A percentile compares a stretch with the other conserved stretches of the same genome.
These are phyloP conservation scores for Botrytis hyacinthi DNA, from an alignment of 2,329 filamentous ascomycete genomes.

Conservation along the genomic window DNA sequence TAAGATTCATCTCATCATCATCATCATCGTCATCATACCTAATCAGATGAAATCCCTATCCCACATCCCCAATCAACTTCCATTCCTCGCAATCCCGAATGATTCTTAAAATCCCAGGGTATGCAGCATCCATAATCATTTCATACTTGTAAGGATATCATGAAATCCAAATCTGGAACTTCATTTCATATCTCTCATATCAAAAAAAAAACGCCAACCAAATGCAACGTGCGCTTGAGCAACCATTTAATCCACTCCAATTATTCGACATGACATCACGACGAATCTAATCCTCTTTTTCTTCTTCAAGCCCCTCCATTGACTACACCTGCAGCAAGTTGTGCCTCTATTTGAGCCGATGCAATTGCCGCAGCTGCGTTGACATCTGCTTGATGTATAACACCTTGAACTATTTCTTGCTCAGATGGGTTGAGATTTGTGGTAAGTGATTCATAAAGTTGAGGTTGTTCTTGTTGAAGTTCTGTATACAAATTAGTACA, in stretches of 20 bases:
- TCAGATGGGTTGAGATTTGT: conserved; percentile 77
- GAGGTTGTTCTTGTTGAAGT: conserved; percentile 86
- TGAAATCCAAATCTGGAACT: conserved; percentile 17
- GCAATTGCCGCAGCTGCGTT: conserved; percentile 28
- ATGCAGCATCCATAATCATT: conserved; percentile 20
- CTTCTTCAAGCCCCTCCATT: conserved; percentile 34
- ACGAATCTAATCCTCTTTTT: conserved; percentile 13
- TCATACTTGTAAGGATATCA: background rate
- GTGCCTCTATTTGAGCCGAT: conserved; percentile 27
- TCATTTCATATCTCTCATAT: conserved; percentile 6
- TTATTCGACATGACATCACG: conserved; percentile 10
- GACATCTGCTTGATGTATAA: conserved; percentile 51
- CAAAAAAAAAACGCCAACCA: conserved; percentile 16
- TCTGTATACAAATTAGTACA: conserved; percentile 49
- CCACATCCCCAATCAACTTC: background rate
- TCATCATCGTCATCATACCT: conserved; percentile 10
- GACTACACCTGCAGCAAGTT: conserved; percentile 21
- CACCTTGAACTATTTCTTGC: conserved; percentile 74
- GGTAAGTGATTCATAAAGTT: conserved; percentile 79
- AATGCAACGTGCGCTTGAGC: conserved; percentile 32
- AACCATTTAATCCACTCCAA: conserved; percentile 26
- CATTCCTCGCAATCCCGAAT: conserved; percentile 10
- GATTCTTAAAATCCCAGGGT: conserved; percentile 12
- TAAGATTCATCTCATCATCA: conserved; percentile 12
- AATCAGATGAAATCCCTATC: background rate